These are phyloP conservation scores for Aspergillus viridinutans DNA, from an alignment of 2,329 filamentous ascomycete genomes.

Conservation along the genomic window DNA sequence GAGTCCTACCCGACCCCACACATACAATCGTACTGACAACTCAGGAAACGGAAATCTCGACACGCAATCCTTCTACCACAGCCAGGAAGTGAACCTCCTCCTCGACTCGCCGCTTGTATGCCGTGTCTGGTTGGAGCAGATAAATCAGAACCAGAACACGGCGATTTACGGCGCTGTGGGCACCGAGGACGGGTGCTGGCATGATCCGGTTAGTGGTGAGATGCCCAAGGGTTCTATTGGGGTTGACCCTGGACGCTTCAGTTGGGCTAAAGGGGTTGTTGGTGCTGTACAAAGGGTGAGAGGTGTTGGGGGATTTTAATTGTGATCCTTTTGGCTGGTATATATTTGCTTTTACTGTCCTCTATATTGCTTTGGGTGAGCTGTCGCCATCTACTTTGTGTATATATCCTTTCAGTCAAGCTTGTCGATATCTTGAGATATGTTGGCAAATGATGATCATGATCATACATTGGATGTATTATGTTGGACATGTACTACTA, in stretches of 20 bases:
- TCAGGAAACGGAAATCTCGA: slow-evolving; percentile 70
- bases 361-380: background rate
- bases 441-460: background rate
- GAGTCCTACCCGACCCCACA: background rate
- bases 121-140: slow-evolving; percentile 56
- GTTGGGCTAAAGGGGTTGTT: slow-evolving; percentile 55
- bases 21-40: background rate
- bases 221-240: slow-evolving; percentile 50
- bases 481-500: background rate
- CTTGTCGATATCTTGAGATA: background rate
- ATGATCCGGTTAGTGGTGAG: slow-evolving; percentile 47
- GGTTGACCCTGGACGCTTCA: slow-evolving; percentile 51
- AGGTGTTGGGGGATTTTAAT: slow-evolving; percentile 53
- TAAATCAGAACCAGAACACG: slow-evolving; percentile 66
- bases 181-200: slow-evolving; percentile 59
- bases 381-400: background rate
- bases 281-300: slow-evolving; percentile 57
- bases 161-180: slow-evolving; percentile 52
- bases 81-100: slow-evolving; percentile 73
- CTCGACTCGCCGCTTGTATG: slow-evolving; percentile 63
- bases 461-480: background rate
- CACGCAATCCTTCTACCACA: slow-evolving; percentile 75
- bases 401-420: background rate
- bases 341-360: background rate
- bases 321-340: background rate